A percentile compares a stretch with the other conserved stretches of the same genome.
phyloP scores from a whole-genome alignment of 768 basidiomycete genomes.

The Leucosporidium scottii region DNA sequence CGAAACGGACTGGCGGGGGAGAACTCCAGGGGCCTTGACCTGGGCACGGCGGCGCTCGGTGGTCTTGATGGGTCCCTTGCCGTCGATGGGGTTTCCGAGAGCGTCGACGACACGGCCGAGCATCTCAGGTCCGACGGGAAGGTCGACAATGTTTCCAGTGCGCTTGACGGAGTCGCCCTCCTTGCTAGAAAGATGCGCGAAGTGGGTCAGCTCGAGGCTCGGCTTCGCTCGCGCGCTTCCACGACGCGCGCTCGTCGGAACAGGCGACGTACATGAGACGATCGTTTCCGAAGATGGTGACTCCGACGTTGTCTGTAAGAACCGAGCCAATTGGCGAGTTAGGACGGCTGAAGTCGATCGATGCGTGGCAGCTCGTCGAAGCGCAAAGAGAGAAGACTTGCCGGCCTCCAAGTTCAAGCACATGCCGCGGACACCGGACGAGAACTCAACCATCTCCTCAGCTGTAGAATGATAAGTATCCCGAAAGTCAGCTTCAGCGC shows the following conservation, averaged over 20 bases:
- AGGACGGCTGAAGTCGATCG: background rate
- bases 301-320: conserved; percentile 75
- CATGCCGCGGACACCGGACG: conserved; percentile 99
- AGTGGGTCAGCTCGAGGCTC: conserved; percentile 36
- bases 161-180: conserved; percentile 99
- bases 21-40: conserved; percentile 96
- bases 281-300: conserved; percentile 81
- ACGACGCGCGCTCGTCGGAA: background rate
- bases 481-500: background rate
- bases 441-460: conserved; percentile 99
- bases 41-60: conserved; percentile 93
- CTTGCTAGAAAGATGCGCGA: conserved; percentile 94
- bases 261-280: conserved; percentile 24
- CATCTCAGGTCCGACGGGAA: conserved; percentile 92
- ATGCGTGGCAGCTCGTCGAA: background rate
- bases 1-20: conserved; percentile 98
- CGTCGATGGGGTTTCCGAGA: conserved; percentile 99
- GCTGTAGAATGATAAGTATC: conserved; percentile 24
- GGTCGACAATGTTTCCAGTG: conserved; percentile 99
- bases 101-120: conserved; percentile 99
- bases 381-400: background rate
- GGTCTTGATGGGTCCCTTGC: conserved; percentile 93
- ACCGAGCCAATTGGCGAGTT: conserved; percentile 10
- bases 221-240: too few relatives aligned
- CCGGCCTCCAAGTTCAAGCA: conserved; percentile 99